phyloP scores from a whole-genome alignment of 2,329 filamentous ascomycete species.

The Ceratocystiopsis minuta region DNA sequence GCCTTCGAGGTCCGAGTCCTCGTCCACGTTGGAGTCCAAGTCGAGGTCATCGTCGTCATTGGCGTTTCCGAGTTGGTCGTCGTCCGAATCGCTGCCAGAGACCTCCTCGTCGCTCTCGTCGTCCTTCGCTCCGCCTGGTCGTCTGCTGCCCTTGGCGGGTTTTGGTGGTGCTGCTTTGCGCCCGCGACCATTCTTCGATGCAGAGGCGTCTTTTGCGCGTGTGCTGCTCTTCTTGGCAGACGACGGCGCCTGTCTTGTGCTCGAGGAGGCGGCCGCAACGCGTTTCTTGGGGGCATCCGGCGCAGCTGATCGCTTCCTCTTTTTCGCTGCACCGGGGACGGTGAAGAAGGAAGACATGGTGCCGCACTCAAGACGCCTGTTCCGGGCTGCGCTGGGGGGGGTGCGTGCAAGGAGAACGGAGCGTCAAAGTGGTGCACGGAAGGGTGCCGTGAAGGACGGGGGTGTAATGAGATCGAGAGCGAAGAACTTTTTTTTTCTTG shows the following conservation, averaged over 20 bases:
- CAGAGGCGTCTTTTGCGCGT: no score
- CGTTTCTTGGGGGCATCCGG: conserved; percentile 41
- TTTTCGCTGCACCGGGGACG: conserved; percentile 67
- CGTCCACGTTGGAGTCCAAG: conserved; percentile 18
- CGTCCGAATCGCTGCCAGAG: neutral
- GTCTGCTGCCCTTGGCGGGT: neutral
- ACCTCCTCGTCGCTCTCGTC: conserved; percentile 53
- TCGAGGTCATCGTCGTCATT: conserved; percentile 44
- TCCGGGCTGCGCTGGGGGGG: neutral
- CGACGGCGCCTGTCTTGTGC: neutral
- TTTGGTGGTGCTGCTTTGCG: neutral
- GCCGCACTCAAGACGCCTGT: conserved; percentile 5
- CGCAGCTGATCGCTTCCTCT: conserved; percentile 57
- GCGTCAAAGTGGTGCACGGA: neutral
- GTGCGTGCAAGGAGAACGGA: neutral
- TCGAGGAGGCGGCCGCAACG: conserved; percentile 20
- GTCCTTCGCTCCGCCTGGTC: conserved; percentile 25
- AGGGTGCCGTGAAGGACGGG: neutral
- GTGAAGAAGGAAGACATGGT: conserved; percentile 95
- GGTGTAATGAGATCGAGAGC: neutral
- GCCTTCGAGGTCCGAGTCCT: conserved; percentile 29
- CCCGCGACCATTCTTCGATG: neutral
- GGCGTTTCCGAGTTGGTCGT: conserved; percentile 35
- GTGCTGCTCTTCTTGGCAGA: conserved; percentile 14
- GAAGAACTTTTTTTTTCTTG: conserved; percentile 8